Evolutionary conservation across 2,329 filamentous ascomycete genomes (phyloP), one percentile per base, ranked within the genome.

Genomic region (Penicillium aurantiogriseum): DNA sequence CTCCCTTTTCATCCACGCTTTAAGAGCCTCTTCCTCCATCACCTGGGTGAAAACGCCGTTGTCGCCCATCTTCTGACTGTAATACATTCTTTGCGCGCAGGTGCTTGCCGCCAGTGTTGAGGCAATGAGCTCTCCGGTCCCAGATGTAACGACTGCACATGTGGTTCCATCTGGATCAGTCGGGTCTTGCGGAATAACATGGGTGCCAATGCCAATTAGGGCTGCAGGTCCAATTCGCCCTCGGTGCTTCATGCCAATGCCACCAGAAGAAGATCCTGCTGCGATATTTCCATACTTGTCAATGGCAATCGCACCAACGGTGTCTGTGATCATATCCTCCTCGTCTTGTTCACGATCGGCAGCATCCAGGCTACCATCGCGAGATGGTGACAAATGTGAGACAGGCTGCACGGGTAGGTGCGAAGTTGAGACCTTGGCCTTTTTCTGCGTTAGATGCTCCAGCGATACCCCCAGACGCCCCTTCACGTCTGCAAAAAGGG

Each of bases 101-200:
- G 88, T 88, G 57, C 88, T 87, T 7, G 94, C 92, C 11, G 94
- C 93, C 83, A 95, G 88, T 0, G 92, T 95, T 0, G 93, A 97
- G 36, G 92, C 90, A 89, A 99, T 99, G 72, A 99, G 94, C 76
- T 99, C 94, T 47, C 94, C 94, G 3, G 94, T 99, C 29, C 94
- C 94, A 71, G 91, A 96, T 39, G 92, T 95, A 23, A 97, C 91
- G 27, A 88, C 87, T 31, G 91, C 93, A 29, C 96, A 91, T 45
- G 83, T 85, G 8, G 86, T 82, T 45, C 81, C 79, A 2, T 90
- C 85, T 7, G 84, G 79, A 69, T 97, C 92, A 31, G 85, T 81
- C 2, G 84, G 79, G 60, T 92, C 86, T 27, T 81, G 80, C 2
- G 93, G 93, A n/a, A 97, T 84, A 29, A 99, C 88, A 36, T 91